Evolutionary conservation across 164 flowering plant genomes (phyloP), one percentile per base, ranked within the genome.

Genomic region (Vitis rotundifolia): DNA sequence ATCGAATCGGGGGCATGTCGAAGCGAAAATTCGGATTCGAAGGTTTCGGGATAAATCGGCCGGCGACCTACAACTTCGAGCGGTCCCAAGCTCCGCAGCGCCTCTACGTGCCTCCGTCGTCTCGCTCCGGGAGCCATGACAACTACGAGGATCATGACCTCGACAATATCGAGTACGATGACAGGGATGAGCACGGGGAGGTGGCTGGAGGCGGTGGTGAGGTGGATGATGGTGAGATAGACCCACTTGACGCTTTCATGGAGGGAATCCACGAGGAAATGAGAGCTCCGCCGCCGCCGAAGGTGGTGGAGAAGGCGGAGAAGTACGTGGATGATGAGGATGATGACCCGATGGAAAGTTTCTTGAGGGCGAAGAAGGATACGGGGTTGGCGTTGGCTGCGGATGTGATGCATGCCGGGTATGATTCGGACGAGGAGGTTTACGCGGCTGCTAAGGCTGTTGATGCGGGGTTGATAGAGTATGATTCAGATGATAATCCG

Each of bases 361-460:
- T 89, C 49, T 62, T 95, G 69, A 80, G 83, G 75, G 97, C 99
- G 54, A 95, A 95, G 85, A 95, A 93, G 82, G 98, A 95, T 80
- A 62, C 89, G 9, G 98, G 94, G 15, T 71, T 95, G 78, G 82
- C 97, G 28, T 75, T 95, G 81, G 99, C 99, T 15, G 82, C 94
- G 4, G 99, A 95, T 7, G 99, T 82, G 18, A 80, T 95, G 28
- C 89, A 80, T 12, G 99, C 99, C 9, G 99, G 99, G 29, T 95
- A 95, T 75, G 83, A 86, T 80, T 93, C 98, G 29, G 99, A 95
- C 55, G 98, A 93, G 83, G 99, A 95, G 86, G 99, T 95, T 60
- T 95, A 95, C 64, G 98, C 98, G 0, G 98, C 97, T 0, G 99
- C 99, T 0, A 93, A 95, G 82, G 99, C 99, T 0, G 97, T 95